Conservation (phyloP, 2,329 filamentous ascomycete species). For the Alternaria arbusti region DNA sequence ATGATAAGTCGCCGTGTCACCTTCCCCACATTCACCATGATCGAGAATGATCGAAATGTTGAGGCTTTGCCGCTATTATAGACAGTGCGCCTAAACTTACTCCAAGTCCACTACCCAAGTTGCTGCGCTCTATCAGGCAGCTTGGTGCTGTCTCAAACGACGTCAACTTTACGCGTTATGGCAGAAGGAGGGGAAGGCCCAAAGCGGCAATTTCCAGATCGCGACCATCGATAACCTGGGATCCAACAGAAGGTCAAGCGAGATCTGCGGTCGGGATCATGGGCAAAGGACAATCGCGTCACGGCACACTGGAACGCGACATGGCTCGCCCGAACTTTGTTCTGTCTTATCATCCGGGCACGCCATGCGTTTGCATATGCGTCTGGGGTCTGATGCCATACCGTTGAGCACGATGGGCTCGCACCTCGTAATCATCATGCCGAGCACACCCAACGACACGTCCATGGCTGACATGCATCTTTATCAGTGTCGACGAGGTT, state of each 20-base stretch:
- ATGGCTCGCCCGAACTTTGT: constrained; percentile 13
- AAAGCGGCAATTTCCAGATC: constrained; percentile 15
- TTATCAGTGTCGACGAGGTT: background rate
- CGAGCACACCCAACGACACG: constrained; percentile 1
- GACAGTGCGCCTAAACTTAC: background rate
- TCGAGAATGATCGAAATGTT: constrained; percentile 2
- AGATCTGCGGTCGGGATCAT: constrained; percentile 23
- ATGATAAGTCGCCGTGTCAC: constrained; percentile 29
- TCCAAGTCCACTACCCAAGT: background rate
- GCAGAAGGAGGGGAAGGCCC: constrained; percentile 16
- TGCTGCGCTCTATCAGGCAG: background rate
- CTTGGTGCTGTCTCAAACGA: constrained; percentile 8
- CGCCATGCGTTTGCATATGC: constrained; percentile 12
- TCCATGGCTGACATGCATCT: constrained; percentile 3
- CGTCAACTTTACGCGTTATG: constrained; percentile 16
- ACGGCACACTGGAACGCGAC: constrained; percentile 6
- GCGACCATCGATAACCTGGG: constrained; percentile 8
- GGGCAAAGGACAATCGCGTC: constrained; percentile 14
- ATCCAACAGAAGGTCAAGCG: constrained; percentile 25
- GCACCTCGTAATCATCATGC: constrained; percentile 21
- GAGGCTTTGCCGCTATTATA: constrained; percentile 11
- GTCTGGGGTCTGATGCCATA: constrained; percentile 12
- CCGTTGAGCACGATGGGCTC: constrained; percentile 18
- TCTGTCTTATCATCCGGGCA: constrained; percentile 8
- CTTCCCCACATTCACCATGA: constrained; percentile 14